Evolutionary conservation across 2,329 filamentous ascomycete genomes (phyloP).

Genomic region (Grosmannia clavigera): DNA sequence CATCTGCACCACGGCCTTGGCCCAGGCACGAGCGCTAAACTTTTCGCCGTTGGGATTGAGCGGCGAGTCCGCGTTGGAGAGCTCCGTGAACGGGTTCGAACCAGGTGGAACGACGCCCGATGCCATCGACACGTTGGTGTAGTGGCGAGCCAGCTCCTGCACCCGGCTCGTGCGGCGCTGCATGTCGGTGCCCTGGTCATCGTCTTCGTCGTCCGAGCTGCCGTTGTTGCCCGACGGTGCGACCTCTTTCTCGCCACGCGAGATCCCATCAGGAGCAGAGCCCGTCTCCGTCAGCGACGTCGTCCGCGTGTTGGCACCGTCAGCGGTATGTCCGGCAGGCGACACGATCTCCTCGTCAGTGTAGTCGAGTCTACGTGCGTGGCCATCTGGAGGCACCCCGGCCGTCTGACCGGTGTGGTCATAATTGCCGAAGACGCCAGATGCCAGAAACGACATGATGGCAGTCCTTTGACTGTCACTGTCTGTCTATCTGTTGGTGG

Average conservation of each 20-base stretch:
- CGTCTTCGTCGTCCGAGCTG: conserved; percentile 21
- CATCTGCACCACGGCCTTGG: conserved; percentile 43
- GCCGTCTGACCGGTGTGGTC: conserved; percentile 33
- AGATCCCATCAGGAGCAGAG: background rate
- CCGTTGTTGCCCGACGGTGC: conserved; percentile 15
- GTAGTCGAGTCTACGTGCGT: conserved; percentile 16
- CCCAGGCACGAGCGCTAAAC: conserved; percentile 46
- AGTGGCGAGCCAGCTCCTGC: conserved; percentile 42
- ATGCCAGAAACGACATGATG: conserved; percentile 29
- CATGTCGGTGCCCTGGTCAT: conserved; percentile 31
- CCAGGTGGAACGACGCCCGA: conserved; percentile 13
- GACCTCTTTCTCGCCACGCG: background rate
- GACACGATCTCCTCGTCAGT: conserved; percentile 14
- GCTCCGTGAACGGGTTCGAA: conserved; percentile 36
- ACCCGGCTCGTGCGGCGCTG: conserved; percentile 39
- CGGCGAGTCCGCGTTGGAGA: conserved; percentile 26
- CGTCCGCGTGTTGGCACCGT: conserved; percentile 20
- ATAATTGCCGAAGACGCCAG: conserved; percentile 32
- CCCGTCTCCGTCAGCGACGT: conserved; percentile 24
- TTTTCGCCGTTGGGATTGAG: conserved; percentile 35
- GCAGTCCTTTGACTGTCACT: no score
- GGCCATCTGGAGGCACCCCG: conserved; percentile 23
- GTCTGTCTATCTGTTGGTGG: background rate
- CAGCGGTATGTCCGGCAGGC: conserved; percentile 6
- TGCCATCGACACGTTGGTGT: conserved; percentile 34